Evolutionary conservation across 2,329 filamentous ascomycete species (phyloP), one percentile per base, ranked within the genome.

Genomic region (Fusarium hainanense): DNA sequence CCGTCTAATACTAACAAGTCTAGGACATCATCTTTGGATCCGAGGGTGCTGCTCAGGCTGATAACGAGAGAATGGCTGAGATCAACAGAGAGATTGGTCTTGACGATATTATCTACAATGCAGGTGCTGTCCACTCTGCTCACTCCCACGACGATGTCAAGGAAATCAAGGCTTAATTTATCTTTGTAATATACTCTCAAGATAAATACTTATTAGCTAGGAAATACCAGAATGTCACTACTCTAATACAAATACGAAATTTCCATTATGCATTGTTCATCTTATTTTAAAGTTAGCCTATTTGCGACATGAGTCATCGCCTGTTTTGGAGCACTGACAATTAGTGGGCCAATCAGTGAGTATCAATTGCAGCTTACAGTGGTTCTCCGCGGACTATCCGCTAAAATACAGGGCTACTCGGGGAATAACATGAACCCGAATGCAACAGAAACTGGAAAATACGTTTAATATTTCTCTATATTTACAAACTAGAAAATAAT

Each of bases 71-170:
- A 28, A 93, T 93, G 89, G 85, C 85, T n/a, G 88, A 91, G 77
- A 92, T 93, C 73, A 90, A 92, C 76, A 80, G 82, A 32, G 90
- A 92, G 72, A 89, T 93, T 66, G 91, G 91, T 0, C 80, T 93
- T 0, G 55, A 57, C 2, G 54, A 37, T 7, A 16, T 63, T 1
- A 41, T 69, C 4, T 54, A 42, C 27, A 41, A 54, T 1, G 49
- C 51, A 6, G 49, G 49, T 4, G 13, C 44, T 27, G 32, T 42
- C 7, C n/a, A 56, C 7, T 20, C 58, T n/a, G 20, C 2, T 7
- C 10, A 40, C n/a, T 6, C 37, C 4, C 16, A 43, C 2, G 34
- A 37, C 10, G 34, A 37, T 37, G 34, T 37, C 14, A 16, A 55
- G 18, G 48, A 50, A 1, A 20, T 52, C 5, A 52, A 52, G 23